A percentile compares a stretch with the other conserved stretches of the same genome.
phyloP scores from a whole-genome alignment of 768 basidiomycete species.

The Leccinum disarticulatum region DNA sequence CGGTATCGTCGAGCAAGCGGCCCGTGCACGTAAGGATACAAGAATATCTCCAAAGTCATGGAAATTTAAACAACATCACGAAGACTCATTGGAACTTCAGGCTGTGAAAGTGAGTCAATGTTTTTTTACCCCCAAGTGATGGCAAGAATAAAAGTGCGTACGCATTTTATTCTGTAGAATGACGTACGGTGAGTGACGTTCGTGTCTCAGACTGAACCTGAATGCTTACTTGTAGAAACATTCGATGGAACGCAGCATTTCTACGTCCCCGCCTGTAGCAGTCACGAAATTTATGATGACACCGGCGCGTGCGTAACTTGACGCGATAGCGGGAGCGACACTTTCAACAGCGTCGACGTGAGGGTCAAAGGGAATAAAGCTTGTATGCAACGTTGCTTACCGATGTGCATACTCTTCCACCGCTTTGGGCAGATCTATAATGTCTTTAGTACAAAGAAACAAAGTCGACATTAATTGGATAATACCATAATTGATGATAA shows the following conservation, averaged over 20 bases:
- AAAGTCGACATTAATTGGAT: constrained; percentile 11
- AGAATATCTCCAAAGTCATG: constrained; percentile 46
- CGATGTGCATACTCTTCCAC: constrained; percentile 98
- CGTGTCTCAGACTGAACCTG: neutral
- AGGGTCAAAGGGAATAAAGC: neutral
- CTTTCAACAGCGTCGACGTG: constrained; percentile 37
- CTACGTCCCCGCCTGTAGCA: constrained; percentile 95
- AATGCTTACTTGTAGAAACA: constrained; percentile 89
- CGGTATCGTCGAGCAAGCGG: constrained; percentile 34
- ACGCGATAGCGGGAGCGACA: constrained; percentile 85
- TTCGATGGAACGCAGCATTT: constrained; percentile 98
- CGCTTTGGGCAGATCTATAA: constrained; percentile 81
- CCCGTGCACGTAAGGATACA: constrained; percentile 81
- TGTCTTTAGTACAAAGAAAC: constrained; percentile 10
- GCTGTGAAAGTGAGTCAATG: constrained; percentile 45
- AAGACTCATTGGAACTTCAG: constrained; percentile 88
- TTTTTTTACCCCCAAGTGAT: constrained; percentile 9
- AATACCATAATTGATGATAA: constrained; percentile 92
- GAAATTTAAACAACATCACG: constrained; percentile 78
- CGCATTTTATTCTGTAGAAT: constrained; percentile 77
- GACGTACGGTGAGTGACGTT: constrained; percentile 16
- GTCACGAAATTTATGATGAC: constrained; percentile 97
- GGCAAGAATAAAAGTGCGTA: constrained; percentile 39
- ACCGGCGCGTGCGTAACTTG: constrained; percentile 80
- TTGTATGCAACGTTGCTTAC: constrained; percentile 38